Conservation (phyloP, 73 alveolate genomes). For the Uronychia setigera region DNA sequence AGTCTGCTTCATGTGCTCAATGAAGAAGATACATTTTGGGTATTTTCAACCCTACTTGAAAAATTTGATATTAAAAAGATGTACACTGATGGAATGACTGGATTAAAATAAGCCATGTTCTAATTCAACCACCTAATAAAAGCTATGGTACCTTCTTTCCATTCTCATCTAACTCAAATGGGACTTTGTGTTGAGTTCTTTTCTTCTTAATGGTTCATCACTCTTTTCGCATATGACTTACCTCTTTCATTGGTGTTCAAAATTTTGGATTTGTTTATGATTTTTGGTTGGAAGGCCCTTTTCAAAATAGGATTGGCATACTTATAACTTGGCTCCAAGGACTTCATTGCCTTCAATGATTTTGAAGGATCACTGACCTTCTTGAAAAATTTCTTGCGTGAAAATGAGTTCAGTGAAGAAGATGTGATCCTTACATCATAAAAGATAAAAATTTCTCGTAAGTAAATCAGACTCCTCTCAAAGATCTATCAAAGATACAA, state of each 20-base stretch:
- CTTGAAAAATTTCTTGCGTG: neutral
- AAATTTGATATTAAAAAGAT: neutral
- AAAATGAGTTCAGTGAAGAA: neutral
- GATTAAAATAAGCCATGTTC: neutral
- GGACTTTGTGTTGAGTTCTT: neutral
- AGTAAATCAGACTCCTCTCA: neutral
- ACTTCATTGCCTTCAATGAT: neutral
- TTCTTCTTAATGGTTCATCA: neutral
- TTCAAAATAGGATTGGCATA: neutral
- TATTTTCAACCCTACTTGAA: neutral
- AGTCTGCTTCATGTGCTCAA: neutral
- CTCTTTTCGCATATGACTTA: neutral
- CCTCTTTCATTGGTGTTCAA: neutral
- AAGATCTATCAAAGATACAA: neutral
- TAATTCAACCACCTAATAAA: neutral
- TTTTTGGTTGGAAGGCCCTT: neutral
- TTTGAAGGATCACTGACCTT: neutral
- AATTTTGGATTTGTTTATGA: neutral
- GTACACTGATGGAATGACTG: neutral
- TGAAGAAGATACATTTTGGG: conserved; percentile 5
- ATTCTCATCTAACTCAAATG: neutral
- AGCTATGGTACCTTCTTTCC: neutral
- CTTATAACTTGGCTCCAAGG: neutral
- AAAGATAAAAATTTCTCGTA: neutral
- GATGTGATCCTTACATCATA: neutral